These are phyloP conservation scores for Hericium rajendrae DNA, from an alignment of 768 basidiomycete genomes.

Conservation along the genomic window DNA sequence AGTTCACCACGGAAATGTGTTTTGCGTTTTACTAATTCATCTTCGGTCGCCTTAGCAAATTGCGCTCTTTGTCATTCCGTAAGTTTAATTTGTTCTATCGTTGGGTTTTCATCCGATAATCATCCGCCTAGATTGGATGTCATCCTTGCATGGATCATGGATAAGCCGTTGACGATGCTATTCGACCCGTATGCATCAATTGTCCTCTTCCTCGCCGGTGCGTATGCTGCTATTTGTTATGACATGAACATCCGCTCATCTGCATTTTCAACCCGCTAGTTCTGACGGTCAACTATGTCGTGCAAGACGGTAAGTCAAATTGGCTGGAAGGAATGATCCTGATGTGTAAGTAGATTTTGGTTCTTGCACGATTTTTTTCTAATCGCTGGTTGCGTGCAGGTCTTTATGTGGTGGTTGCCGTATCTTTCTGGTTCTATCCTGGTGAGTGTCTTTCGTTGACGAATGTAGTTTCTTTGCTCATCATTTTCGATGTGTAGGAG, in stretches of 20 bases:
- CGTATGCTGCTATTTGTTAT: neutral
- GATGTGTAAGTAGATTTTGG: slow-evolving; percentile 39
- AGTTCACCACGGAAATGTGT: slow-evolving; percentile 18
- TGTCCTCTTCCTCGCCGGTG: slow-evolving; percentile 41
- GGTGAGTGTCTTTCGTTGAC: neutral
- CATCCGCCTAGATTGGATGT: slow-evolving; percentile 50
- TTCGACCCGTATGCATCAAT: slow-evolving; percentile 89
- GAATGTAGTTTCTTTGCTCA: neutral
- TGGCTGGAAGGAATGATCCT: slow-evolving; percentile 76
- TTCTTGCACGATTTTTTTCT: no score
- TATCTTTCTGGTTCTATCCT: slow-evolving; percentile 58
- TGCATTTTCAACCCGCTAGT: slow-evolving; percentile 30
- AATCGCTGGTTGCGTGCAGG: slow-evolving; percentile 24
- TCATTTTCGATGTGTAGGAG: slow-evolving; percentile 7
- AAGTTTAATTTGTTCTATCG: slow-evolving; percentile 19
- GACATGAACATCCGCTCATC: neutral
- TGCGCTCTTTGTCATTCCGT: slow-evolving; percentile 80
- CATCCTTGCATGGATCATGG: slow-evolving; percentile 69
- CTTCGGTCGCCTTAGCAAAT: slow-evolving; percentile 47
- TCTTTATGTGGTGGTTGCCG: slow-evolving; percentile 62
- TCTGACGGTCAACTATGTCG: slow-evolving; percentile 75
- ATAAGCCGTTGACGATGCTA: slow-evolving; percentile 69
- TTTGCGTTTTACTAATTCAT: neutral
- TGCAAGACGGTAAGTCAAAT: slow-evolving; percentile 75
- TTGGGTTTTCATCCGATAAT: neutral